Evolutionary conservation across 2,329 filamentous ascomycete genomes (phyloP).

Genomic region (Sclerotinia trifoliorum): DNA sequence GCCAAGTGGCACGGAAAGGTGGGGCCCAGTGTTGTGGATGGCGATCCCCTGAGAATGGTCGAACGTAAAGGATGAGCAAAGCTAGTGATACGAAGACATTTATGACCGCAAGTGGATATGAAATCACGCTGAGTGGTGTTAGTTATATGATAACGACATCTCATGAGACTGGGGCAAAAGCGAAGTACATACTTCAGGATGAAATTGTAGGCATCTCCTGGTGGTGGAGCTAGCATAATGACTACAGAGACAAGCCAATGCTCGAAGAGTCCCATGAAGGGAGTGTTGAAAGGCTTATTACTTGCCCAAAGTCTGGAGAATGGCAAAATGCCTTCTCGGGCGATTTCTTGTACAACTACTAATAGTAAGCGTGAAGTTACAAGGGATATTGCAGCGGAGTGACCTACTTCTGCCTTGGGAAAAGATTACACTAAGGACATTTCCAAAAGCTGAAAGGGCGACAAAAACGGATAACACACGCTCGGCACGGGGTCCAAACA

Average conservation of each 20-base stretch:
- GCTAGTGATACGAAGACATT: constrained; percentile 55
- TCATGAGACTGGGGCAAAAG: constrained; percentile 11
- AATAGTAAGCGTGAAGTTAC: not conserved
- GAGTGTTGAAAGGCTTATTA: constrained; percentile 63
- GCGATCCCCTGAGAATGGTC: constrained; percentile 48
- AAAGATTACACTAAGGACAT: constrained; percentile 67
- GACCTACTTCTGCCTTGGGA: constrained; percentile 56
- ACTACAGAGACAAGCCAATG: constrained; percentile 64
- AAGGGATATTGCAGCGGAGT: not conserved
- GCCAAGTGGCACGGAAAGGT: constrained; percentile 54
- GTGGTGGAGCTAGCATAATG: constrained; percentile 65
- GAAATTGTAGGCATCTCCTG: constrained; percentile 66
- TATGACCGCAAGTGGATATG: constrained; percentile 60
- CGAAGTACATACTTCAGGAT: constrained; percentile 50
- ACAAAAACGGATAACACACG: constrained; percentile 63
- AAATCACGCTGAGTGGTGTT: constrained; percentile 53
- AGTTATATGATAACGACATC: not conserved
- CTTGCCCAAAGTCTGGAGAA: constrained; percentile 62
- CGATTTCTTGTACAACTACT: constrained; percentile 62
- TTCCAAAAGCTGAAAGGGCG: constrained; percentile 65
- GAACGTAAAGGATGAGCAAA: constrained; percentile 53
- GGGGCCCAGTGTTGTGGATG: constrained; percentile 53
- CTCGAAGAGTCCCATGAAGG: constrained; percentile 59
- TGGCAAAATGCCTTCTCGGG: constrained; percentile 64
- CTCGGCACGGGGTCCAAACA: constrained; percentile 54